These are phyloP conservation scores for Durotheca rogersii DNA, from an alignment of 495 filamentous ascomycete species.

Conservation along the genomic window DNA sequence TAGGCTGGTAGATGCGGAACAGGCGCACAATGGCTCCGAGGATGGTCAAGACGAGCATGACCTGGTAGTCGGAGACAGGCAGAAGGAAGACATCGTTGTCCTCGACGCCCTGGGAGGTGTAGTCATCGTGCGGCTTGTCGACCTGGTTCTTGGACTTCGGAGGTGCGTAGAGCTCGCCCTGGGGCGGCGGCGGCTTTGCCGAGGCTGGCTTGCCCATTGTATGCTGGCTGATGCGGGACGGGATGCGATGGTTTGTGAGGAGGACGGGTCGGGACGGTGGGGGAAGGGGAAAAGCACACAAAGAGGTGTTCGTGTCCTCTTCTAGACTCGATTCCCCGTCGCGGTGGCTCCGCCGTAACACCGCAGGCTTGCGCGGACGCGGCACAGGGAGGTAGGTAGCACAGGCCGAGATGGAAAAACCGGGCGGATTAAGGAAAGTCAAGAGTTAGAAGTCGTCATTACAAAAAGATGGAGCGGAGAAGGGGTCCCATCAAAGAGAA, in stretches of 20 bases:
- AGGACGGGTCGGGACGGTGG: conserved; percentile 6
- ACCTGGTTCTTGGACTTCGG: conserved; percentile 37
- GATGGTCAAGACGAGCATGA: conserved; percentile 69
- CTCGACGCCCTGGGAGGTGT: conserved; percentile 63
- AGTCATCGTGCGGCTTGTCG: conserved; percentile 50
- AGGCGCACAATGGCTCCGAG: conserved; percentile 78
- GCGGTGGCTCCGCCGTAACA: conserved; percentile 1
- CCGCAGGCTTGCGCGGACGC: conserved; percentile 12
- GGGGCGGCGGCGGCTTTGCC: conserved; percentile 43
- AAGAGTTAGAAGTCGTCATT: conserved; percentile 46
- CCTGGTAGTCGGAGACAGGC: conserved; percentile 76
- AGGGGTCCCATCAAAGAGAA: conserved; percentile 35
- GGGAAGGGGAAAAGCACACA: conserved; percentile 3
- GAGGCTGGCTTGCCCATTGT: conserved; percentile 46
- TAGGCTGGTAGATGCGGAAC: conserved; percentile 94
- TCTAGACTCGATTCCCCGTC: conserved; percentile 7
- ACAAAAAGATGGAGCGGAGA: conserved; percentile 42
- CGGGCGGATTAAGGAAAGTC: conserved; percentile 48
- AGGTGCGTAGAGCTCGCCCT: conserved; percentile 23
- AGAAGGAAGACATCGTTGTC: conserved; percentile 75
- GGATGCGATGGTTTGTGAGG: conserved; percentile 4
- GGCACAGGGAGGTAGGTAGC: conserved; percentile 22
- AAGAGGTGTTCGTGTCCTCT: conserved; percentile 28
- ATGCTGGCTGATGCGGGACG: not conserved
- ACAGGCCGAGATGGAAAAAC: conserved; percentile 17